A percentile compares a stretch with the other conserved stretches of the same genome.
These are phyloP conservation scores for Chaetothyriales sp. DNA, from an alignment of 2,329 filamentous ascomycete species.

Conservation along the genomic window DNA sequence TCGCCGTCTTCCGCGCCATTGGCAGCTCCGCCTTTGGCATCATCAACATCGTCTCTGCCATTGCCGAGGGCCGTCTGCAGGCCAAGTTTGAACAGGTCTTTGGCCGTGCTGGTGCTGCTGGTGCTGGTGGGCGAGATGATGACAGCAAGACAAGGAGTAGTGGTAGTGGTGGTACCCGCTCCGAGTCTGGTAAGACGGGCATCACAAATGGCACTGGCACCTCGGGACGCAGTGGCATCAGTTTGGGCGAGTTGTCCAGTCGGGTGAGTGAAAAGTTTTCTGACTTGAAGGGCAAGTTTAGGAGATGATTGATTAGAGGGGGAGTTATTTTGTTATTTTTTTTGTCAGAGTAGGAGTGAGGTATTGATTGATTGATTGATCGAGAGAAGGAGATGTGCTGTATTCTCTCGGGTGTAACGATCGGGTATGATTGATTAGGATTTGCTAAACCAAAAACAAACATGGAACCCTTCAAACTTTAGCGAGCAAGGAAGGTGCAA, in stretches of 20 bases:
- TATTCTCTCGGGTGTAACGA: no score
- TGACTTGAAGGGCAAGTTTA: constrained; percentile 7
- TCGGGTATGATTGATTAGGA: no score
- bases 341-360: no score
- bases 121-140: no score
- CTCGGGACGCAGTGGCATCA: constrained; percentile 5
- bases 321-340: no score
- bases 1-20: constrained; percentile 77
- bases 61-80: constrained; percentile 74
- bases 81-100: constrained; percentile 19
- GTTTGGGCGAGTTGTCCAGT: constrained; percentile 12
- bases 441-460: no score
- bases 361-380: no score
- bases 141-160: constrained; percentile 1
- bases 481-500: no score
- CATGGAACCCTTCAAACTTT: no score
- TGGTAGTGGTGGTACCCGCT: constrained; percentile 1
- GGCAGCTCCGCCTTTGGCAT: constrained; percentile 69
- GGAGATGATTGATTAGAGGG: no score
- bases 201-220: constrained; percentile 4
- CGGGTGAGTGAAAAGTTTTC: constrained; percentile 15
- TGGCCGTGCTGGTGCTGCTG: constrained; percentile 13
- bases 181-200: constrained; percentile 10
- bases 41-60: constrained; percentile 66
- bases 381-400: no score